These are phyloP conservation scores for Quercus cerris DNA, from an alignment of 306 rosid species.

Conservation along the genomic window DNA sequence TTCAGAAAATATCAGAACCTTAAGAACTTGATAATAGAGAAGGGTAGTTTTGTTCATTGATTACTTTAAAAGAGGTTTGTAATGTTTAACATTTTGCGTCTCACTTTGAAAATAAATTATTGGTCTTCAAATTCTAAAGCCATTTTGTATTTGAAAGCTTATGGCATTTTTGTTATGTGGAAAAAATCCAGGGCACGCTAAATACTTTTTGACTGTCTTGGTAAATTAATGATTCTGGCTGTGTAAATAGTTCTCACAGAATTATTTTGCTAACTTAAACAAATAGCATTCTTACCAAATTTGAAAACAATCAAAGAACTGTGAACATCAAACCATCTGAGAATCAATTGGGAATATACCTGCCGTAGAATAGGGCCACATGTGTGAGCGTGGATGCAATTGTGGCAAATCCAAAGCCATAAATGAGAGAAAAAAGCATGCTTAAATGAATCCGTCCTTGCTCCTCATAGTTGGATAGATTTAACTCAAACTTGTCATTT, in stretches of 20 bases:
- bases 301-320: neutral
- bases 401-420: slow-evolving; percentile 80
- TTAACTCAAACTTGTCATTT: slow-evolving; percentile 54
- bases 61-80: neutral
- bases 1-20: neutral
- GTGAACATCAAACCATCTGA: neutral
- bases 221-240: too few species aligned
- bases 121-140: neutral
- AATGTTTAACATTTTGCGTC: neutral
- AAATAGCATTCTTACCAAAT: neutral
- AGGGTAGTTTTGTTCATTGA: neutral
- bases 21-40: neutral
- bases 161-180: neutral
- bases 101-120: neutral
- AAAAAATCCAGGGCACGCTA: neutral
- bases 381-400: slow-evolving; percentile 72
- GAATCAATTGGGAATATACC: slow-evolving; percentile 32
- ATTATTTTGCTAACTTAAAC: neutral
- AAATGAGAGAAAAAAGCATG: slow-evolving; percentile 61
- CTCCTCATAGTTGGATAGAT: slow-evolving; percentile 33
- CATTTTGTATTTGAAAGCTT: neutral
- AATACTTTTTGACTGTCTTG: neutral
- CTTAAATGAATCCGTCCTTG: slow-evolving; percentile 69
- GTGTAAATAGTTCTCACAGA: neutral
- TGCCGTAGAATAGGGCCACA: slow-evolving; percentile 72